Base-by-base conservation (phyloP, 2,329 filamentous ascomycete genomes). In the Sphaerostilbella broomeana region DNA sequence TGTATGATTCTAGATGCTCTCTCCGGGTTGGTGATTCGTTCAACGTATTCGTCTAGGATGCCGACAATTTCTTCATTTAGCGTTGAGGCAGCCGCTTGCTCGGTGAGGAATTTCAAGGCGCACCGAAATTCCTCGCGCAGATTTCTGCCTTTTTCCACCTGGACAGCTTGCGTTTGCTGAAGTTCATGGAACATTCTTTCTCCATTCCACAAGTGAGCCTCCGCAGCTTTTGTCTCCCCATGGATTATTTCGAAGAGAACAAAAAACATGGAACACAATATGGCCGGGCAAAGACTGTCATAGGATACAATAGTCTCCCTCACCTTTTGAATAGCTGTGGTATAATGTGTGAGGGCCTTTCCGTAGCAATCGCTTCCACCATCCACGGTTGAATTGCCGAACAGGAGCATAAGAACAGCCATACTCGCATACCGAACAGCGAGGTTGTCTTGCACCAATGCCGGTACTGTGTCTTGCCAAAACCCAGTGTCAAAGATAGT, bases 181-280 rank as follows among this genome's bases (percentile, higher is more conserved):
- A 64, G 54, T 37, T 62, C 60, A 26, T 58, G 54, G 13, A 64
- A 49, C 44, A 67, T 58, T 41, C 50, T 53, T 39, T 62, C 56
- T 1, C 63, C 64, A 38, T 57, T 59, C 32, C 50, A 53, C 32
- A 64, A 51, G 44, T 67, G 64, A 6, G 53, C 47, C 11, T 62
- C 50, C 1, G 62, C 62, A 1, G 55, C 56, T 15, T 50, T 48
- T 8, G 49, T 47, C 42, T 65, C 63, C 16, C 57, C 59, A 42
- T 66, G 61, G 26, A 63, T 39, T 2, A 54, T 52, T 38, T 64
- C 61, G 36, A 65, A 63, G 36, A 61, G 53, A 38, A 59, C 53
- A 45, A 64, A 64, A 28, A 65, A 54, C 33, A 65, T 51, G 38
- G 56, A 63, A 40, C 59, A 58, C 3, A 64, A 35, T 8, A 63